Percentiles rank a stretch among this genome's conserved stretches.
Conservation (phyloP, 805 yeast genomes). For the Saturnispora saitoi region DNA sequence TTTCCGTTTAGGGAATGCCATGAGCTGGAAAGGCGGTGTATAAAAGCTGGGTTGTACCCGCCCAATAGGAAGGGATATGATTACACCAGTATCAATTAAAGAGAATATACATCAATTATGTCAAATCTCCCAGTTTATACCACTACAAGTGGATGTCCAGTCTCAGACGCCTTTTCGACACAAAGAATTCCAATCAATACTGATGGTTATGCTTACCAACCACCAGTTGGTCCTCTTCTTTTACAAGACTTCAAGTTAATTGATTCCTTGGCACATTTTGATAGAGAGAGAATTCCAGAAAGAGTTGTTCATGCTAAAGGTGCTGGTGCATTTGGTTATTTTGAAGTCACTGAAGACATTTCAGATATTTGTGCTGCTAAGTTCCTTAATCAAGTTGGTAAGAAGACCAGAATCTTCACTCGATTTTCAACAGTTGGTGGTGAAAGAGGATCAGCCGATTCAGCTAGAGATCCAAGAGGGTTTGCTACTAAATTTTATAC, state of each 20-base stretch:
- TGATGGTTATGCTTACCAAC: conserved; percentile 21
- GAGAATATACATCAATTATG: conserved; percentile 14
- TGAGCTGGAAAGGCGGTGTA: too few relatives aligned
- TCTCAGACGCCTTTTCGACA: conserved; percentile 66
- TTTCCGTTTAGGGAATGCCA: too few relatives aligned
- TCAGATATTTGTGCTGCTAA: conserved; percentile 62
- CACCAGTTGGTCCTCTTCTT: conserved; percentile 58
- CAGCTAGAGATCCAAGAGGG: conserved; percentile 86
- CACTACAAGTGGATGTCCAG: conserved; percentile 70
- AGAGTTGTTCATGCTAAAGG: conserved; percentile 93
- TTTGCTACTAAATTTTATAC: conserved; percentile 74
- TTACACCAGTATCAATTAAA: background rate
- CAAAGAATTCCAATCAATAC: conserved; percentile 59
- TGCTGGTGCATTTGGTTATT: conserved; percentile 82
- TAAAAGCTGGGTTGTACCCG: background rate
- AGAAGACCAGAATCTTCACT: conserved; percentile 63
- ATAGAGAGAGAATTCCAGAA: conserved; percentile 85
- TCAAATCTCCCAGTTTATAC: conserved; percentile 50
- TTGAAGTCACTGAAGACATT: conserved; percentile 82
- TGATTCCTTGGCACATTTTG: conserved; percentile 80
- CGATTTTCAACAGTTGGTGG: conserved; percentile 88
- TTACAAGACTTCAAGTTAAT: conserved; percentile 75
- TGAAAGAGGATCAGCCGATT: conserved; percentile 71
- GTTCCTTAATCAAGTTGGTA: conserved; percentile 67
- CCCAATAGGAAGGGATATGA: background rate